A percentile compares a stretch with the other conserved stretches of the same genome.
Evolutionary conservation across 2,329 filamentous ascomycete species (phyloP).

Genomic region (Talaromyces sp.): DNA sequence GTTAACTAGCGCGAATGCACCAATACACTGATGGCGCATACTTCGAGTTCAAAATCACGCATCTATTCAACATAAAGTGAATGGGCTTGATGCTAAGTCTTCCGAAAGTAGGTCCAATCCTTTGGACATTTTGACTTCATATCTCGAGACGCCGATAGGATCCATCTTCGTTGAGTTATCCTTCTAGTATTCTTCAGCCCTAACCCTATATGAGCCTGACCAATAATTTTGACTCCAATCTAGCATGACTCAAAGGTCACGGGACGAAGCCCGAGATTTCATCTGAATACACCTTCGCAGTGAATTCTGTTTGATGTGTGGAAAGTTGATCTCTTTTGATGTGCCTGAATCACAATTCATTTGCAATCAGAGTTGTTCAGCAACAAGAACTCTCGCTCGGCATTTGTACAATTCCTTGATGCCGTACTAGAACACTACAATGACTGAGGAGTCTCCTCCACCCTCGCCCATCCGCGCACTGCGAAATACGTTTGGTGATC

Average conservation of each 20-base stretch:
- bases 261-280: slow-evolving; percentile 6
- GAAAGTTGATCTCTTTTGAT: neutral
- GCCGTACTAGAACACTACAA: neutral
- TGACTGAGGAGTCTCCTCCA: slow-evolving; percentile 13
- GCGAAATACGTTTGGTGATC: slow-evolving; percentile 35
- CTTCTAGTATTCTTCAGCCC: neutral
- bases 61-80: neutral
- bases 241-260: neutral
- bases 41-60: neutral
- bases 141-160: neutral
- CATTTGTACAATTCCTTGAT: neutral
- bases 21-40: neutral
- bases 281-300: neutral
- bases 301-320: neutral
- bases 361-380: too few relatives aligned
- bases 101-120: neutral
- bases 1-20: neutral
- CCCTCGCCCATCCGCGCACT: slow-evolving; percentile 23
- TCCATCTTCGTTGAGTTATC: neutral
- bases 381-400: neutral
- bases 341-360: neutral
- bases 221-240: neutral
- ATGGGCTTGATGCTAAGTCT: neutral
- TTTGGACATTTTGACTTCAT: neutral
- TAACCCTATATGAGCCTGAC: neutral